Percentiles rank a stretch among this genome's conserved stretches.
These are phyloP conservation scores for Oryza rufipogon DNA, from an alignment of 176 grass and related monocot genomes.

Conservation along the genomic window DNA sequence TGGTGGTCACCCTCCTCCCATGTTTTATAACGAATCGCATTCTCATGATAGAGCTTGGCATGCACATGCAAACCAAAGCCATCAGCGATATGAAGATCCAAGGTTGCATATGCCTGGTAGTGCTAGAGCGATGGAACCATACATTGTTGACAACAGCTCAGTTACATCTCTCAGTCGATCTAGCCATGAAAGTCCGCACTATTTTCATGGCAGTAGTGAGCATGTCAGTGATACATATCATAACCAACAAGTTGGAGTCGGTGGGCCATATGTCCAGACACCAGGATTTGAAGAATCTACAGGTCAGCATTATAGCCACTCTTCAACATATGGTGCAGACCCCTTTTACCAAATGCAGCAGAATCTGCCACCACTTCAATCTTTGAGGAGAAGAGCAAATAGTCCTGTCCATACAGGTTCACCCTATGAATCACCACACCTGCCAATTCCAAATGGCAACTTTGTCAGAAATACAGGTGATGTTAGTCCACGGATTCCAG, in stretches of 20 bases:
- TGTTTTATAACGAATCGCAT: slow-evolving; percentile 59
- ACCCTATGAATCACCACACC: slow-evolving; percentile 53
- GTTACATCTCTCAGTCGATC: slow-evolving; percentile 55
- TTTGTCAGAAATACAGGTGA: slow-evolving; percentile 68
- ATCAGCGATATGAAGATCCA: slow-evolving; percentile 66
- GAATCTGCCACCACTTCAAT: slow-evolving; percentile 72
- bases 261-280: slow-evolving; percentile 42
- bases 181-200: slow-evolving; percentile 58
- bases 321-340: slow-evolving; percentile 71
- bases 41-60: slow-evolving; percentile 67
- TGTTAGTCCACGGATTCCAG: slow-evolving; percentile 66
- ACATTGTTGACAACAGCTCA: slow-evolving; percentile 53
- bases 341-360: slow-evolving; percentile 76
- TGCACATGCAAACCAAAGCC: slow-evolving; percentile 50
- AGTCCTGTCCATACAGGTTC: slow-evolving; percentile 51
- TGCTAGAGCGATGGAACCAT: slow-evolving; percentile 61
- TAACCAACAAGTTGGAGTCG: slow-evolving; percentile 60
- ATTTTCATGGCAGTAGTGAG: slow-evolving; percentile 49
- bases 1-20: slow-evolving; percentile 53
- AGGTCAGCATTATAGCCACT: slow-evolving; percentile 56
- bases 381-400: slow-evolving; percentile 65
- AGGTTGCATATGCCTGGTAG: slow-evolving; percentile 52
- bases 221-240: slow-evolving; percentile 62
- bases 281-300: slow-evolving; percentile 60
- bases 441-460: slow-evolving; percentile 63